Base-by-base conservation (phyloP, 805 yeast genomes). In the Saccharomyces mikatae region DNA sequence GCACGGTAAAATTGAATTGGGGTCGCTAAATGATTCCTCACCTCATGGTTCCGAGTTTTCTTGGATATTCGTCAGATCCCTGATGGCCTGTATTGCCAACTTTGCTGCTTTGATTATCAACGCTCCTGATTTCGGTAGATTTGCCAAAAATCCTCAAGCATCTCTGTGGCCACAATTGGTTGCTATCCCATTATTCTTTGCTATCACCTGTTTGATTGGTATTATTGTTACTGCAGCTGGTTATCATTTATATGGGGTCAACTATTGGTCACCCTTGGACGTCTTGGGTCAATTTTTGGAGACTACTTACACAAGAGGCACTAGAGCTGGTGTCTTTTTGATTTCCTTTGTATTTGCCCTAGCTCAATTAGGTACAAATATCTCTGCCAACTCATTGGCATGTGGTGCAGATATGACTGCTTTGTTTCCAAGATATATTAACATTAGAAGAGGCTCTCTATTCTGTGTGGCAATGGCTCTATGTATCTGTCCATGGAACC, bases 81-180 rank as follows among this genome's bases (percentile, higher is more conserved):
- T 84, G 30, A 85, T 89, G 89, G 83, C 82, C 69, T 77, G 89
- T 46, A 73, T 88, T 56, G 86, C 91, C 30, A 87, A 87, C 72
- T 88, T 87, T 64, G 89, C 92, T 3, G 83, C 94, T 13, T 76
- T 88, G 62, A 84, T 87, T 62, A 79, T 84, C 53, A 88, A 88
- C 71, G 87, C 91, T 9, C 92, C 95, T 0, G 96, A 88, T 74
- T 87, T 87, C 66, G 75, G 91, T 21, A 80, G 96, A 65, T 84
- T 88, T 70, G 82, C 94, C 3, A 76, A 74, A 51, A 78, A 79
- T 17, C 72, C 74, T 27, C 66, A 56, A 24, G 65, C 79, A 14
- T 74, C 81, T 6, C 62, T 72, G 28, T 75, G 75, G 72, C 75
- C 84, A 6, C 86, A 82, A 66, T 62, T 76, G 47, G 62, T 83